phyloP scores from a whole-genome alignment of 106 monocot species.

The Acorus calamus region DNA sequence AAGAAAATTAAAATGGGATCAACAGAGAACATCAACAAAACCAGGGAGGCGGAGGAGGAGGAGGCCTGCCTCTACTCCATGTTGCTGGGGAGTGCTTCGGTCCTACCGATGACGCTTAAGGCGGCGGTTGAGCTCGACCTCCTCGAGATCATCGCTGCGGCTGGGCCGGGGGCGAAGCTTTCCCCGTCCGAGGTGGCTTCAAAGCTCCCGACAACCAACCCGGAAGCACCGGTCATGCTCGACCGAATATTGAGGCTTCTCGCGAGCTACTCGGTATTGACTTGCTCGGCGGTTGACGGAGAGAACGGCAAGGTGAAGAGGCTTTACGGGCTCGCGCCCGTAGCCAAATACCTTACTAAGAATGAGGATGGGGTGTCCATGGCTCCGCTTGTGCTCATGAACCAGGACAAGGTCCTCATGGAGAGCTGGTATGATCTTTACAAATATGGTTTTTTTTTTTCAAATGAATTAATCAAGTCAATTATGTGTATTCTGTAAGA shows the following conservation, averaged over 20 bases:
- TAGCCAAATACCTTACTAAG: not conserved
- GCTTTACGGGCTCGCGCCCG: conserved; percentile 7
- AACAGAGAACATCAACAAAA: too few species aligned
- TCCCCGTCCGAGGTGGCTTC: conserved; percentile 7
- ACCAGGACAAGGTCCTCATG: conserved; percentile 14
- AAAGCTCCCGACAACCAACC: not conserved
- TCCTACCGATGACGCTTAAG: conserved; percentile 6
- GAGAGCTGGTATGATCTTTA: conserved; percentile 34
- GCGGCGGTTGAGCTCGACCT: conserved; percentile 11
- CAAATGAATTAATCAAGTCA: too few species aligned
- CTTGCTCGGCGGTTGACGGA: not conserved
- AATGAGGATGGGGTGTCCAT: conserved; percentile 4
- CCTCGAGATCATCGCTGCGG: conserved; percentile 2
- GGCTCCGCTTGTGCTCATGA: not conserved
- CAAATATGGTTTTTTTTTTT: too few species aligned
- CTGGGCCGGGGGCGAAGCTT: conserved; percentile 1
- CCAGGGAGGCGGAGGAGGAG: too few species aligned
- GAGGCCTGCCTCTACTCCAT: too few species aligned
- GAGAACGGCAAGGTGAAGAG: not conserved
- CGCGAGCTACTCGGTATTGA: conserved; percentile 15
- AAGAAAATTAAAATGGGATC: too few species aligned
- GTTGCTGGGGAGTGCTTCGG: too few species aligned
- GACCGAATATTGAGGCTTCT: conserved; percentile 17
- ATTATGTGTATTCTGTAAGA: too few species aligned
- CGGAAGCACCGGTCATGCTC: not conserved